Base-by-base conservation (phyloP, 768 basidiomycete genomes). In the Amanita rubescens region DNA sequence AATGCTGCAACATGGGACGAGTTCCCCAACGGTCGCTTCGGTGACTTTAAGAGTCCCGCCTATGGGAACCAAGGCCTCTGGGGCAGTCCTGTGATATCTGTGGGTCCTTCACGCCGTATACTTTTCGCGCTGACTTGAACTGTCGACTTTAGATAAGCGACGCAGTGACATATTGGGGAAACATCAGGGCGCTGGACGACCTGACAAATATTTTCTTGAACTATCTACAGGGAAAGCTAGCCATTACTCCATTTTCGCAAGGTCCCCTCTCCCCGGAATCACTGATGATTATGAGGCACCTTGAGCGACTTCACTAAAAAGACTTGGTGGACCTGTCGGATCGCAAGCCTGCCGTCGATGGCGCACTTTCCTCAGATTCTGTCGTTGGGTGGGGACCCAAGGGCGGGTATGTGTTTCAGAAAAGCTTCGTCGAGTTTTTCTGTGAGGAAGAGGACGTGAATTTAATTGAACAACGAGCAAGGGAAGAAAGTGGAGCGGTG, bases 1-100 rank as follows among this genome's bases (percentile, higher is more conserved):
- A 79, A 85, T 58, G 87, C 87, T 0, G 78, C 84, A 1, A 82
- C 81, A 17, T 93, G 90, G 90, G 90, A 93, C 61, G 96, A 99
- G 63, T 98, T 97, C 66, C 96, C 96, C 6, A 99, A 99, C 65
- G 96, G 96, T 33, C 86, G 96, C 9, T 98, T 97, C 67, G 96
- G 96, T 57, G 96, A 98, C 67, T 90, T 88, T 65, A 90, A 96
- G 63, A 95, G 92, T 72, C 96, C 96, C 19, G 96, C 96, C 0
- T 99, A 87, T 60, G 96, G 96, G 43, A 73, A 75, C 32, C 82
- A 81, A 61, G 85, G 84, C 56, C 85, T 76, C 2, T 93, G 89
- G 87, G 87, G 88, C 52, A 82, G 84, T 34, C 76, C 80, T 10
- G 76, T 74, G 41, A 72, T 86, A 34, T 73, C 80, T 52, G 84